Evolutionary conservation across 2,329 filamentous ascomycete species (phyloP).

Genomic region (Hirsutella minnesotensis): DNA sequence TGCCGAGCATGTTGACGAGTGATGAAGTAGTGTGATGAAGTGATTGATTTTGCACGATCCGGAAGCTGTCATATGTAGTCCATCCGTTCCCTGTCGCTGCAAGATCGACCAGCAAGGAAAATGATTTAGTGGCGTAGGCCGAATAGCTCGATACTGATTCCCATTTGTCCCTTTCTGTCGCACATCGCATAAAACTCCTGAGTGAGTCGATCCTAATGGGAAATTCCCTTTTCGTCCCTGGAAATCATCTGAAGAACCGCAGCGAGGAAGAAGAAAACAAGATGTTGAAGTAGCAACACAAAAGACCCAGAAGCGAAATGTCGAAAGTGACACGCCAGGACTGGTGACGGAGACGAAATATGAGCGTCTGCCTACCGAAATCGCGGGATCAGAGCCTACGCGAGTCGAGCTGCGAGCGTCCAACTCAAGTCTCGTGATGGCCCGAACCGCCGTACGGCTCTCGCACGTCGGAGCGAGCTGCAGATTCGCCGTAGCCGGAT

Average conservation of each 20-base stretch:
- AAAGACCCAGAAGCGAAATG: constrained; percentile 14
- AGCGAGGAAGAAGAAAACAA: constrained; percentile 9
- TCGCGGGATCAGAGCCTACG: constrained; percentile 18
- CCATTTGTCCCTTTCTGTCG: constrained; percentile 23
- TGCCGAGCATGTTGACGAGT: constrained; percentile 24
- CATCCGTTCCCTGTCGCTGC: constrained; percentile 24
- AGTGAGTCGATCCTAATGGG: constrained; percentile 19
- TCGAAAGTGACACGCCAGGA: constrained; percentile 4
- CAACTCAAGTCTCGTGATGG: constrained; percentile 7
- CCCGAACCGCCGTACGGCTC: constrained; percentile 31
- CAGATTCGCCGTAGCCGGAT: constrained; percentile 27
- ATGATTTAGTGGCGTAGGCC: constrained; percentile 18
- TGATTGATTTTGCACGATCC: constrained; percentile 27
- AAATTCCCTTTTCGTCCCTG: constrained; percentile 16
- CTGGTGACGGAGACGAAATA: constrained; percentile 5
- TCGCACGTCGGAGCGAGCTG: constrained; percentile 29
- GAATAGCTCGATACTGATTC: constrained; percentile 20
- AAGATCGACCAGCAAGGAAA: constrained; percentile 24
- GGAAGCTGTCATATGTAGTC: constrained; percentile 26
- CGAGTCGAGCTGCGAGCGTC: constrained; percentile 15
- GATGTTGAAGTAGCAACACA: constrained; percentile 14
- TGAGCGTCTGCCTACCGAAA: constrained; percentile 5
- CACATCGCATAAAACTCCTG: constrained; percentile 24
- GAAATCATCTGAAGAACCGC: constrained; percentile 16
- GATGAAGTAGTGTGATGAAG: no score